Base-by-base conservation (phyloP, 225 moss, liverwort and hornwort genomes). In the Physcomitrellopsis africana region DNA sequence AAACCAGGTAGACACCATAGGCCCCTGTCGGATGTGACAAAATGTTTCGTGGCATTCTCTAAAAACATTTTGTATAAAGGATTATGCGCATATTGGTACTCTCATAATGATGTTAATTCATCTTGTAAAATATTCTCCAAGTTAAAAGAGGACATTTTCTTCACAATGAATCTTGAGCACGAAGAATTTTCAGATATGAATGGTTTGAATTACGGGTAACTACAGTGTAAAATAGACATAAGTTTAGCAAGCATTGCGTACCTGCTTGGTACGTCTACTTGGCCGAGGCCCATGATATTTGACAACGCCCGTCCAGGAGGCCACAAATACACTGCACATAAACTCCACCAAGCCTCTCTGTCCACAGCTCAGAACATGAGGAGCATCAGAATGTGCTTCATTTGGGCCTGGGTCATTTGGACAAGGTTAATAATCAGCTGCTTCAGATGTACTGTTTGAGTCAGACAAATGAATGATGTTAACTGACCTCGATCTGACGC, bases 281-380 rank as follows among this genome's bases (percentile, higher is more conserved):
- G 96, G 96, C 73, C 82, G 86, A 37, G 96, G 96, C 29, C 96
- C 96, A 80, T 97, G 96, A 70, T 94, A 97, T 83, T 67, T 87
- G 52, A 97, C 90, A 72, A 97, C 94, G 43, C 96, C 94, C 57
- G 94, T 92, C 96, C 96, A 97, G 46, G 96, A 97, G 32, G 92
- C 92, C 64, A 97, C 96, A 81, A 97, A 97, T 27, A 91, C 91
- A 63, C 92, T 90, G 72, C 96, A 97, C 23, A 94, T 93, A 63
- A 97, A 97, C 81, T 97, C 94, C 86, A 97, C 96, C 81, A 97
- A 92, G 29, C 91, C 92, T 67, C 94, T 85, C 96, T 96, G 92
- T 76, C 61, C 79, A 81, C 19, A 68, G n/a, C 3, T 7, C 24
- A 76, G 51, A 73, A 66, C 44, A 86, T 17, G 52, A 63, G 41